Evolutionary conservation across 345 rosid genomes (phyloP), one percentile per base, ranked within the genome.

Genomic region (Eucalyptus albens): DNA sequence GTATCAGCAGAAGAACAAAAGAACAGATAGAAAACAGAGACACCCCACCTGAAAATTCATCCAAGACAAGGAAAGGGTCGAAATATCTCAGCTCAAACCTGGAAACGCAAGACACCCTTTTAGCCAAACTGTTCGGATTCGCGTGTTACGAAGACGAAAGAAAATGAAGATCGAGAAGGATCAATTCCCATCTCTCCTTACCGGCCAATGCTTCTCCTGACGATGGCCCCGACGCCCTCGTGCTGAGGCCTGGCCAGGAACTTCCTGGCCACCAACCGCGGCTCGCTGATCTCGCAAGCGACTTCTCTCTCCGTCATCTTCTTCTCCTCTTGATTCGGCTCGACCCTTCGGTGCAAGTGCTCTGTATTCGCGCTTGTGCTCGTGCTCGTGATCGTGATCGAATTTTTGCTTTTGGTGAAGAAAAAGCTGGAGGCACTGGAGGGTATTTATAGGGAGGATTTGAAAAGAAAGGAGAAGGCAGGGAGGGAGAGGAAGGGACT

Each of bases 121-220:
- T 89, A 47, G 72, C 29, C 26, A 50, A 87, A 77, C 47, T 1
- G 85, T 77, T 40, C 47, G 47, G 47, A 37, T 37, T 40, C 47
- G 45, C 13, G 27, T n/a, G n/a, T 11, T 0, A 11, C 14, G 2
- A 40, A 77, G 85, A 77, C 7, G 29, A 77, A 77, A 77, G 29
- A 77, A 77, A 77, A 77, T 3, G 6, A 40, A 77, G 47, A 77
- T 77, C 29, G 29, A 11, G 85, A 40, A 77, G 47, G 29, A 77
- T 40, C 85, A 6, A 22, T 6, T 5, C 24, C 85, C 85, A 15
- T 40, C 85, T 50, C 53, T n/a, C 26, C 86, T 89, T 89, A 96
- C 99, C 99, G 92, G 91, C 99, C 99, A 55, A 97, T 96, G 94
- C 99, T 97, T 93, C 99, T 97, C 91, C 98, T 94, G 47, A 96